Percentiles rank a stretch among this genome's conserved stretches.
phyloP scores from a whole-genome alignment of 495 filamentous ascomycete species.

The Penicillium roqueforti region DNA sequence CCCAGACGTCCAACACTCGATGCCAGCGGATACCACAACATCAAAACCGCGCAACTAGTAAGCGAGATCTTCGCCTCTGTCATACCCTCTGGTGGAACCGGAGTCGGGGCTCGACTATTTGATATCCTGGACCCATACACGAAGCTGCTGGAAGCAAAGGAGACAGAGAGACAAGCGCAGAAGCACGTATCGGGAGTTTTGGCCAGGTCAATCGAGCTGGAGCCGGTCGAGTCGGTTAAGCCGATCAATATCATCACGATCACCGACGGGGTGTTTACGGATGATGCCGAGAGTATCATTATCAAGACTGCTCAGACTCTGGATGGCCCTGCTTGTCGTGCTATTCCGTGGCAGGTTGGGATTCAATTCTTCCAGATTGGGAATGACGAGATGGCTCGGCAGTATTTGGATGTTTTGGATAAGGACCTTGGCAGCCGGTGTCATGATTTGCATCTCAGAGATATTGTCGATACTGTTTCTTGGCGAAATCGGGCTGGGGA shows the following conservation, averaged over 20 bases:
- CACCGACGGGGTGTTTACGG: constrained; percentile 83
- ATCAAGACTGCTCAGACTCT: constrained; percentile 62
- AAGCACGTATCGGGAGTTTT: neutral
- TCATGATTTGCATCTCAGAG: constrained; percentile 54
- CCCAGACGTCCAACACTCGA: neutral
- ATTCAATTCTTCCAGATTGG: constrained; percentile 98
- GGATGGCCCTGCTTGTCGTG: constrained; percentile 55
- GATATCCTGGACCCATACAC: constrained; percentile 73
- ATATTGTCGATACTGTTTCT: constrained; percentile 93
- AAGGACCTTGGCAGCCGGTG: constrained; percentile 59
- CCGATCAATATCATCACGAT: constrained; percentile 93
- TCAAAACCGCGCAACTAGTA: constrained; percentile 51
- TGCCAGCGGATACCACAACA: constrained; percentile 50
- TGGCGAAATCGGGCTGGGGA: constrained; percentile 49
- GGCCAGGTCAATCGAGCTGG: constrained; percentile 1
- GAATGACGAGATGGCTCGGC: constrained; percentile 58
- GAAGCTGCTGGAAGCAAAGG: constrained; percentile 34
- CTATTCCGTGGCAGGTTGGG: constrained; percentile 81
- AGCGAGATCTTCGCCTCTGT: constrained; percentile 64
- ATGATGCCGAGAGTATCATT: constrained; percentile 74
- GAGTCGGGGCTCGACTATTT: constrained; percentile 69
- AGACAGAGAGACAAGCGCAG: constrained; percentile 40
- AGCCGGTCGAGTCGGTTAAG: constrained; percentile 74
- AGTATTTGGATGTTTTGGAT: constrained; percentile 70
- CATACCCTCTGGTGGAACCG: constrained; percentile 62